Base-by-base conservation (phyloP, 345 rosid species). In the Arabidopsis suecica region DNA sequence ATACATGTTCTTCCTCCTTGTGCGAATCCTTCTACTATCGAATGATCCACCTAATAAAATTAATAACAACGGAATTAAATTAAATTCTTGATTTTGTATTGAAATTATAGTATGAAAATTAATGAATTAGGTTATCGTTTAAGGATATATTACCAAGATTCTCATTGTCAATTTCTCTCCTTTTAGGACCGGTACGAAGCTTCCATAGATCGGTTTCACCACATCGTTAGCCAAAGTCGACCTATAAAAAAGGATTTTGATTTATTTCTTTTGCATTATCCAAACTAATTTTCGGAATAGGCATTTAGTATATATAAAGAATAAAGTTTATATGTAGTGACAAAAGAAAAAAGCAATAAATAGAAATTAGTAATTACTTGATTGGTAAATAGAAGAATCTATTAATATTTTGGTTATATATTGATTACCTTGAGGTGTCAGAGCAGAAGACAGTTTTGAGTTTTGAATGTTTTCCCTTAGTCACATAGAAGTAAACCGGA, bases 1-100 rank as follows among this genome's bases (percentile, higher is more conserved):
- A 89, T 86, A 49, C 76, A 60, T 48, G 89, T 73, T 78, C 98
- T 83, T 11, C 97, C 98, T 28, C 93, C 93, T 82, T 86, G 97
- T 23, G 88, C 98, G 58, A 89, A 91, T 68, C 87, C 86, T 78
- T 89, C 96, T 8, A 89, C 82, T 7, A 89, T 84, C 3, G 96
- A 86, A 83, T 94, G 98, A 80, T 91, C 95, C 66, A 89, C 86
- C 92, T 89, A 69, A 8, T 8, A 14, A 12, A 16, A 45, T 3
- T 44, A 36, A 34, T 54, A 18, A 32, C 13, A 22, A 49, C 2
- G 1, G n/a, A 9, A 13, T 1, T 30, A 13, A 2, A 18, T 38
- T 1, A 7, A 5, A 10, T 60, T 45, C 10, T 37, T 61, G 9
- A 1, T 11, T 25, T 40, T 51, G 7, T 11, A 30, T 41, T 54